A percentile compares a stretch with the other conserved stretches of the same genome.
Evolutionary conservation across 352 stramenopile species (phyloP).

Genomic region (Aphanomyces astaci): DNA sequence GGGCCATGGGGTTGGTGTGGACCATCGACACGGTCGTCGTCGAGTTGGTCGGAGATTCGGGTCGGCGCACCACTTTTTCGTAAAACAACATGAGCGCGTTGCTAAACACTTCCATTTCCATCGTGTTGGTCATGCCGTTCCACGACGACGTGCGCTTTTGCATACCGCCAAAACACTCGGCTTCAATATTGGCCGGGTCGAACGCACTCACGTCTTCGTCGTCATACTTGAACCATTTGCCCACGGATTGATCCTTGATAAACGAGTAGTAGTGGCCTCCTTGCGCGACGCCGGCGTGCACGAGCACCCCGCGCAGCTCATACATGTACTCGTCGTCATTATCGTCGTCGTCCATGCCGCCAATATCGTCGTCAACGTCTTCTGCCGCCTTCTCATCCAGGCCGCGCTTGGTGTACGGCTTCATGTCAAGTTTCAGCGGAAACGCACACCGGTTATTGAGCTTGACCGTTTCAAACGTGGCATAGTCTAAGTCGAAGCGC

Average conservation of each 20-base stretch:
- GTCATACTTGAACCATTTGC: slow-evolving; percentile 98
- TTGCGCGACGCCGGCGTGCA: slow-evolving; percentile 97
- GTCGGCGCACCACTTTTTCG: slow-evolving; percentile 87
- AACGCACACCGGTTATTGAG: slow-evolving; percentile 98
- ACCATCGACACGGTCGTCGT: too few relatives aligned
- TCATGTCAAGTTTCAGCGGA: slow-evolving; percentile 97
- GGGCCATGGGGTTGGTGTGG: slow-evolving; percentile 35
- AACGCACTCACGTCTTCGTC: slow-evolving; percentile 98
- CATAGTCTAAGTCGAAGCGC: slow-evolving; percentile 99
- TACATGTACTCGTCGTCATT: slow-evolving; percentile 94
- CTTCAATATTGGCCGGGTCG: slow-evolving; percentile 93
- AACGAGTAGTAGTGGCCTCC: slow-evolving; percentile 98
- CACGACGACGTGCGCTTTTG: slow-evolving; percentile 72
- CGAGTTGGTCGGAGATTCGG: too few relatives aligned
- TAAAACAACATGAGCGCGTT: slow-evolving; percentile 99
- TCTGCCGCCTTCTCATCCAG: slow-evolving; percentile 84
- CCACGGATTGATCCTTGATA: slow-evolving; percentile 80
- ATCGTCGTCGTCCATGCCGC: slow-evolving; percentile 25
- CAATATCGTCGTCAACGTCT: slow-evolving; percentile 44
- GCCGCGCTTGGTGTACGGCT: slow-evolving; percentile 95
- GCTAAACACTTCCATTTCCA: slow-evolving; percentile 97
- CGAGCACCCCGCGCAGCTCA: slow-evolving; percentile 94
- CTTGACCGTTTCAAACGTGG: slow-evolving; percentile 99
- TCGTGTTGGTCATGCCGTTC: slow-evolving; percentile 92
- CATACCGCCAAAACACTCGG: slow-evolving; percentile 97